Conservation (phyloP, 768 basidiomycete genomes). For the Favolaschia claudopus region DNA sequence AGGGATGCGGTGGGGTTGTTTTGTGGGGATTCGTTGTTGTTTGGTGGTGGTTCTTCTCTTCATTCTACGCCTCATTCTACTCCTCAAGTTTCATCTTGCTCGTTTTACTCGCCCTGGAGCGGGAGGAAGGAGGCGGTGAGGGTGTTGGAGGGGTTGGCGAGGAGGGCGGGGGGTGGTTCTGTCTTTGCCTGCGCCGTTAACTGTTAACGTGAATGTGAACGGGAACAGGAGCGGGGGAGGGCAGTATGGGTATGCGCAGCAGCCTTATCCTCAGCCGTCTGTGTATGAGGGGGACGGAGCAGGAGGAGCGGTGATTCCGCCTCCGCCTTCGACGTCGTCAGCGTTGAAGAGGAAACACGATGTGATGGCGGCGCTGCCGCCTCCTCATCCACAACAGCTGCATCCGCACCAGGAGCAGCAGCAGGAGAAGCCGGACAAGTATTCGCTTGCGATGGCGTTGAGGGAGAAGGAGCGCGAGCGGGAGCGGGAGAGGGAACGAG, state of each 20-base stretch:
- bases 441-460: slow-evolving; percentile 1
- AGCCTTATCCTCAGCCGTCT: background rate
- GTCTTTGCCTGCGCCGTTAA: background rate
- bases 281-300: slow-evolving; percentile 4
- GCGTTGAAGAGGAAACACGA: slow-evolving; percentile 41
- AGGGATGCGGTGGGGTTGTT: slow-evolving; percentile 16
- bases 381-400: background rate
- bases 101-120: slow-evolving; percentile 1
- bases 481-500: slow-evolving; percentile 1
- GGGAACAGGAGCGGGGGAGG: background rate
- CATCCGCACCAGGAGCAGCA: background rate
- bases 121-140: slow-evolving; percentile 30
- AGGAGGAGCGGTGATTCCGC: slow-evolving; percentile 23
- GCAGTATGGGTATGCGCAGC: slow-evolving; percentile 5
- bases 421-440: background rate
- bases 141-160: slow-evolving; percentile 34
- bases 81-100: too few relatives aligned
- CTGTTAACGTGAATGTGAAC: background rate
- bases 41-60: slow-evolving; percentile 34
- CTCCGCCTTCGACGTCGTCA: background rate
- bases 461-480: slow-evolving; percentile 26
- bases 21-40: slow-evolving; percentile 2
- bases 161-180: slow-evolving; percentile 34
- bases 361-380: slow-evolving; percentile 18
- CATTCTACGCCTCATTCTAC: slow-evolving; percentile 29